Base-by-base conservation (phyloP, 192 early-diverging fungal species). In the Chytriomyces sp. region DNA sequence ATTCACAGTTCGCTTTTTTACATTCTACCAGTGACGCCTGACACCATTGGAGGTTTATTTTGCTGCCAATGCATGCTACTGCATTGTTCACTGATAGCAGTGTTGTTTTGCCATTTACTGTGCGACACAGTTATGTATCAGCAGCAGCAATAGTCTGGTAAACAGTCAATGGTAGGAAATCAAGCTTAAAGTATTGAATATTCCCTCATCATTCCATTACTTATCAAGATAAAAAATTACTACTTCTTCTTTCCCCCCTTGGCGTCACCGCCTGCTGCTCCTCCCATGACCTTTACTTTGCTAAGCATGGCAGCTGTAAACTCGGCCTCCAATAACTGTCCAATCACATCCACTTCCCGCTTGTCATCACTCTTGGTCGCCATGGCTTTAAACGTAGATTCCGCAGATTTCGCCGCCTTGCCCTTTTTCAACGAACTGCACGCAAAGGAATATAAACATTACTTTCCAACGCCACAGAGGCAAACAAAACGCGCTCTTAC, bases 381-480 rank as follows among this genome's bases (percentile, higher is more conserved):
- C 25, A 79, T 79, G 0, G 73, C 70, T 3, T 84, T 58, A 30
- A 84, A 82, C 7, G 83, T 77, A 4, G 75, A 69, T 55, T 82
- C 39, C 0, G 79, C 88, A 59, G 82, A 72, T 70, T 90, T 91
- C 55, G 85, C 80, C 0, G 88, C 91, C 82, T 96, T 96, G 57
- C 96, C 96, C 77, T 92, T 92, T 77, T 98, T 98, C 77, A 91
- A 79, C 17, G 88, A 75, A 17, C 94, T 71, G 14, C n/a, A 12
- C 0, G 8, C 40, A 55, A 5, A 3, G 17, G 36, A 22, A 57
- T 2, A 38, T 22, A 17, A 33, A n/a, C n/a, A n/a, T n/a, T n/a
- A n/a, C n/a, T n/a, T n/a, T 55, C 64, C 36, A 28, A 44, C 17
- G 41, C 39, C 2, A 33, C 7, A 39, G 28, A 70, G 5, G 26